Percentiles rank a stretch among this genome's conserved stretches.
These are phyloP conservation scores for Auricularia sp. DNA, from an alignment of 768 basidiomycete genomes.

Conservation along the genomic window DNA sequence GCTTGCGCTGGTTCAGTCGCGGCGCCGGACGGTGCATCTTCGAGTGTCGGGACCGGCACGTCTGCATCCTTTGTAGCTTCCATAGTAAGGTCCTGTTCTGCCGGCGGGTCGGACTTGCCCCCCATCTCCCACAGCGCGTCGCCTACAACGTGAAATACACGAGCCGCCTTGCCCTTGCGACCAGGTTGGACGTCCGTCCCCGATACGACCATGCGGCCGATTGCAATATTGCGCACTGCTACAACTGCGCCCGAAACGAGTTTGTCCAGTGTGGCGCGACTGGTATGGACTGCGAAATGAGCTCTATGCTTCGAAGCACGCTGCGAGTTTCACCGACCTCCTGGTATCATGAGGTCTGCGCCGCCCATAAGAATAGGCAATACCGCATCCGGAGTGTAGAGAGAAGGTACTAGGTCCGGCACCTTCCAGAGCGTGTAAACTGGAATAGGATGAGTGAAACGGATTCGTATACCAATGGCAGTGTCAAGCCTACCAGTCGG, in stretches of 20 bases:
- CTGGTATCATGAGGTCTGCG: conserved; percentile 85
- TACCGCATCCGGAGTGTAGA: conserved; percentile 64
- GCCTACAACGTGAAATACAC: conserved; percentile 64
- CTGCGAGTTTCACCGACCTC: conserved; percentile 40
- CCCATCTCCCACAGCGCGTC: conserved; percentile 70
- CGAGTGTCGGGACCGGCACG: not conserved
- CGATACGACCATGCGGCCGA: conserved; percentile 60
- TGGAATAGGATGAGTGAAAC: conserved; percentile 11
- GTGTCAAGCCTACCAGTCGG: conserved; percentile 43
- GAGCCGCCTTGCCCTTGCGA: conserved; percentile 70
- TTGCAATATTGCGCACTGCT: conserved; percentile 53
- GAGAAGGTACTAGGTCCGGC: conserved; percentile 50
- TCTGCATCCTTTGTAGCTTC: conserved; percentile 8
- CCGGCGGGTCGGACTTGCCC: conserved; percentile 47
- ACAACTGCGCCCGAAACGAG: conserved; percentile 42
- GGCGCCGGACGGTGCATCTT: not conserved
- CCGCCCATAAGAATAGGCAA: conserved; percentile 63
- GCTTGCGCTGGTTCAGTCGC: not conserved
- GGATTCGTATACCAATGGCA: not conserved
- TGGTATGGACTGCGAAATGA: conserved; percentile 16
- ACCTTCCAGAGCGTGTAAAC: conserved; percentile 76
- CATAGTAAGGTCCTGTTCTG: conserved; percentile 11
- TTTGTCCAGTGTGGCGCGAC: conserved; percentile 28
- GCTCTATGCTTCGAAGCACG: not conserved
- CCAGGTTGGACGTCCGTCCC: conserved; percentile 36